A percentile compares a stretch with the other conserved stretches of the same genome.
Conservation (phyloP, 805 yeast species). For the Yamadazyma laniorum region DNA sequence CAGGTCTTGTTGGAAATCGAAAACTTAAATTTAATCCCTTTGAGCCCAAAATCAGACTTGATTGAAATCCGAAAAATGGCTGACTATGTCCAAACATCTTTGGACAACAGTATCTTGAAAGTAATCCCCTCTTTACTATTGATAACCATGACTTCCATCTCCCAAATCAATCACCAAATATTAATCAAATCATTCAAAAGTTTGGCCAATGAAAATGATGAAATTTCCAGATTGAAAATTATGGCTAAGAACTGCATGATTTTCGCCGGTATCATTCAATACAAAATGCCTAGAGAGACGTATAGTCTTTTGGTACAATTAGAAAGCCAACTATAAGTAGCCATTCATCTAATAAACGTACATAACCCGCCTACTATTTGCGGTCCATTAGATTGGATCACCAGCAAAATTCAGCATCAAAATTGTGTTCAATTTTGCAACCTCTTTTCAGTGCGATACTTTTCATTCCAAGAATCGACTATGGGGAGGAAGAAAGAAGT, state of each 20-base stretch:
- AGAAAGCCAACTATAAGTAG: conserved; percentile 39
- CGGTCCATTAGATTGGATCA: too few species aligned
- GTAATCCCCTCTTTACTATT: conserved; percentile 78
- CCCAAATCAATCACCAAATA: conserved; percentile 50
- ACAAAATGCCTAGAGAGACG: conserved; percentile 85
- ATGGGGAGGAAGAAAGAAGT: conserved; percentile 7
- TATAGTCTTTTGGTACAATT: conserved; percentile 66
- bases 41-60: conserved; percentile 45
- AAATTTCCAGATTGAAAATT: conserved; percentile 49
- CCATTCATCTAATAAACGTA: neutral
- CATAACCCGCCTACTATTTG: too few species aligned
- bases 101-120: conserved; percentile 71
- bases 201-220: conserved; percentile 48
- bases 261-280: conserved; percentile 92
- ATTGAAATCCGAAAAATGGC: conserved; percentile 63
- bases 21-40: conserved; percentile 65
- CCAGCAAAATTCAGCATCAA: too few species aligned
- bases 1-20: conserved; percentile 54
- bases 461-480: too few species aligned
- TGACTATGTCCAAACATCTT: conserved; percentile 55
- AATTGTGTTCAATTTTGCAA: conserved; percentile 2
- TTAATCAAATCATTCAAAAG: conserved; percentile 44
- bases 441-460: conserved; percentile 1
- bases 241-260: conserved; percentile 87
- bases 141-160: conserved; percentile 76